Evolutionary conservation across 768 basidiomycete species (phyloP).

Genomic region (Mycena pura): DNA sequence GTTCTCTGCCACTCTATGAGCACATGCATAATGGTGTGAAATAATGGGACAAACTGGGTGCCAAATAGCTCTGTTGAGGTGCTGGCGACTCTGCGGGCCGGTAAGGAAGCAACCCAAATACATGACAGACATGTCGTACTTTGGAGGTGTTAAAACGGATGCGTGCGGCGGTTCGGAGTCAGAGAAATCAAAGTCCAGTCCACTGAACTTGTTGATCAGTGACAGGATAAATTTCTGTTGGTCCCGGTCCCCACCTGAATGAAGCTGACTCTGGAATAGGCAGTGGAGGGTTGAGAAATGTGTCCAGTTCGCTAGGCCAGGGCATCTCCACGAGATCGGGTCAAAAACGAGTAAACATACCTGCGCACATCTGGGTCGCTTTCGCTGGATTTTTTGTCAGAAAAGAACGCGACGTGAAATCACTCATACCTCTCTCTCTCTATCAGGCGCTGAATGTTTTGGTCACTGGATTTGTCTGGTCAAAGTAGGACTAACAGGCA

Average conservation of each 20-base stretch:
- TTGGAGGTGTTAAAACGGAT: constrained; percentile 6
- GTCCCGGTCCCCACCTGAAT: not conserved
- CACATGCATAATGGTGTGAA: not conserved
- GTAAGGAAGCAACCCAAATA: not conserved
- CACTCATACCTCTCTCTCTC: constrained; percentile 11
- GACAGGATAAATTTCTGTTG: not conserved
- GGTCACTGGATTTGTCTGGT: constrained; percentile 12
- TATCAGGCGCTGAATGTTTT: constrained; percentile 3
- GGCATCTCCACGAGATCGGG: not conserved
- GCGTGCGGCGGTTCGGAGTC: not conserved
- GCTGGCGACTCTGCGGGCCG: constrained; percentile 1
- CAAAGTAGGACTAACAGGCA: not conserved
- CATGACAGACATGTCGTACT: not conserved
- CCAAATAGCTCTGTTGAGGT: constrained; percentile 20
- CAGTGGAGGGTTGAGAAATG: constrained; percentile 11
- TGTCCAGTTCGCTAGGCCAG: constrained; percentile 17
- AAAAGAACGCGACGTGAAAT: not conserved
- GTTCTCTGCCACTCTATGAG: not conserved
- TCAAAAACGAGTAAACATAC: not conserved
- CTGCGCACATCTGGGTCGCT: constrained; percentile 11
- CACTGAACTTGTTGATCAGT: not conserved
- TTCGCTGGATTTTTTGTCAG: constrained; percentile 1
- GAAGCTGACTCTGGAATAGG: not conserved
- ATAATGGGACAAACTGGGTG: constrained; percentile 2
- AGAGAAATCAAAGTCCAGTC: not conserved